These are phyloP conservation scores for Acanthamoeba culbertsoni DNA, from an alignment of 208 protist genomes.

Conservation along the genomic window DNA sequence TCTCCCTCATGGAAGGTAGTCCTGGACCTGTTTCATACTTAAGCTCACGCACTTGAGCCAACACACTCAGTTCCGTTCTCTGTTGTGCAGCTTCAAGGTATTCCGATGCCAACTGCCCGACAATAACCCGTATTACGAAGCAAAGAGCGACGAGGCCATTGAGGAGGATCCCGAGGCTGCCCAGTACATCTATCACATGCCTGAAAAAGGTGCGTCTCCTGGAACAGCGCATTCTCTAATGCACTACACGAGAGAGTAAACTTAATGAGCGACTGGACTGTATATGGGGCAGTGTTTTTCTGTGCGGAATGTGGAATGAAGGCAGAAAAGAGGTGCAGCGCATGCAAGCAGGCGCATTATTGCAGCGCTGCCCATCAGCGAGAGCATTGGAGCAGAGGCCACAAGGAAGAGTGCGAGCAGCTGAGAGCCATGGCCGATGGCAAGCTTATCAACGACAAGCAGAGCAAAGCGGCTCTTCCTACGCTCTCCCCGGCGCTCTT, in stretches of 20 bases:
- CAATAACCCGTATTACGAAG: not conserved
- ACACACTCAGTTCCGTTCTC: not conserved
- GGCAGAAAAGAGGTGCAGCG: not conserved
- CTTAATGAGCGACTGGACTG: too few species aligned
- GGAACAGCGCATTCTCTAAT: not conserved
- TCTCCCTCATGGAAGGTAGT: not conserved
- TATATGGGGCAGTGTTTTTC: conserved; percentile 33
- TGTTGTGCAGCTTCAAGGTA: not conserved
- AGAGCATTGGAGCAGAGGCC: not conserved
- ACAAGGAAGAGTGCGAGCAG: conserved; percentile 27
- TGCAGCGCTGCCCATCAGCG: not conserved
- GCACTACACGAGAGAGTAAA: not conserved
- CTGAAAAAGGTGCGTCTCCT: not conserved
- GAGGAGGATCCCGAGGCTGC: not conserved
- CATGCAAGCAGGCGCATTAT: not conserved
- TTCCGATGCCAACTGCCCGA: not conserved
- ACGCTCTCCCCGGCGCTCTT: not conserved
- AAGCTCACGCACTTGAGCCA: not conserved
- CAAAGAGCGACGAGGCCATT: not conserved
- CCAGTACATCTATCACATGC: conserved; percentile 5
- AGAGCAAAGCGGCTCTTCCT: not conserved
- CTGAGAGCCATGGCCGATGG: not conserved
- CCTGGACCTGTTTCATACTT: too few species aligned
- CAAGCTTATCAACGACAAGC: not conserved
- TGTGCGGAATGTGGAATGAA: conserved; percentile 10